A percentile compares a stretch with the other conserved stretches of the same genome.
Evolutionary conservation across 352 stramenopile genomes (phyloP).

Genomic region (Phytophthora pini): DNA sequence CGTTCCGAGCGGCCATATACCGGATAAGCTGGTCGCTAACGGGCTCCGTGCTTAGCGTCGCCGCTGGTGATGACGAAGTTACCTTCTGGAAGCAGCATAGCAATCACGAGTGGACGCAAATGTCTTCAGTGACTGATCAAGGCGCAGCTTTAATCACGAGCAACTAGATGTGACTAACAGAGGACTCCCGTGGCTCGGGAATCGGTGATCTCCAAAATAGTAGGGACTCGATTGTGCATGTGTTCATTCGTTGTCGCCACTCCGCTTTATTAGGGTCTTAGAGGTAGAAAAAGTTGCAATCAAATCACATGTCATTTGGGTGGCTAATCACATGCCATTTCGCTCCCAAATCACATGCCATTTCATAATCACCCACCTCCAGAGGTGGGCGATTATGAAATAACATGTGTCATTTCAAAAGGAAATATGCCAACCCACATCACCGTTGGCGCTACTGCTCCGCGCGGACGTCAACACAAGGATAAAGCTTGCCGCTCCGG

Average conservation of each 20-base stretch:
- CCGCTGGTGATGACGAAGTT: conserved; percentile 72
- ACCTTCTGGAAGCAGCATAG: conserved; percentile 84
- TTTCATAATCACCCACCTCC: too few relatives aligned
- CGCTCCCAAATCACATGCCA: too few relatives aligned
- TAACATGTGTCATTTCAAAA: too few relatives aligned
- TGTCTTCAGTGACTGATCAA: conserved; percentile 80
- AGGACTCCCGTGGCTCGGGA: not conserved
- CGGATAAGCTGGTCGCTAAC: conserved; percentile 88
- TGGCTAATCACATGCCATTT: too few relatives aligned
- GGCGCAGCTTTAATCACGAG: conserved; percentile 45
- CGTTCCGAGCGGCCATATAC: conserved; percentile 77
- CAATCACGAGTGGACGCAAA: conserved; percentile 68
- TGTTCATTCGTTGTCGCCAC: conserved; percentile 10
- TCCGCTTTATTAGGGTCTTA: conserved; percentile 8
- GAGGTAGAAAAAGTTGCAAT: too few relatives aligned
- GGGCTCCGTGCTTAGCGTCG: conserved; percentile 67
- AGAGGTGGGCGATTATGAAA: too few relatives aligned
- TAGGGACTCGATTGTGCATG: conserved; percentile 9
- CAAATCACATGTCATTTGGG: too few relatives aligned
- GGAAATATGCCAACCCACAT: too few relatives aligned
- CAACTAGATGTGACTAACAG: conserved; percentile 22
- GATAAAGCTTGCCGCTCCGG: too few relatives aligned
- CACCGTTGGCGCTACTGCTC: too few relatives aligned
- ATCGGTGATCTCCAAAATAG: conserved; percentile 14
- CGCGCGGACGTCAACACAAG: too few relatives aligned